phyloP scores from a whole-genome alignment of 2,329 filamentous ascomycete species.

The Fusarium duplospermum region DNA sequence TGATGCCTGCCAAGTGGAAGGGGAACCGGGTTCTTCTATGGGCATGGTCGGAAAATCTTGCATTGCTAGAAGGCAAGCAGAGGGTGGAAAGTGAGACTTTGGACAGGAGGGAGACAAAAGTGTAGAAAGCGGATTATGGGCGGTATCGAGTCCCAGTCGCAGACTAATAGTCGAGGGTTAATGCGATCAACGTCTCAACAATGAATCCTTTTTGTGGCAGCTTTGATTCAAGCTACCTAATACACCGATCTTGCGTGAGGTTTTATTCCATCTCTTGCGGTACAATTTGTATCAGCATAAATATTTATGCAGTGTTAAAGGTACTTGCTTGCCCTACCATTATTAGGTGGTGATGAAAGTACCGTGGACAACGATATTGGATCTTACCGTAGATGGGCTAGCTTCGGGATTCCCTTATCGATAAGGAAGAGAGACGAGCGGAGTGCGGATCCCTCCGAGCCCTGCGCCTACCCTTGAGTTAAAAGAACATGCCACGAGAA shows the following conservation, averaged over 20 bases:
- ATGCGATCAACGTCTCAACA: neutral
- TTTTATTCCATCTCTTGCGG: neutral
- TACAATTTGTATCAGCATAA: neutral
- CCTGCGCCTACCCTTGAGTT: neutral
- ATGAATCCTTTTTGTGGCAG: neutral
- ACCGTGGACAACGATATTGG: neutral
- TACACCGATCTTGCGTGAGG: neutral
- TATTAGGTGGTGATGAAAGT: neutral
- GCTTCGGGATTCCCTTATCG: neutral
- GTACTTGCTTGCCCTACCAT: neutral
- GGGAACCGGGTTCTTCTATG: neutral
- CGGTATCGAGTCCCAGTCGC: neutral
- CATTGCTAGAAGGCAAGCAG: neutral
- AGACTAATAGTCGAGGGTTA: neutral
- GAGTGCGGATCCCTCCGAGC: neutral
- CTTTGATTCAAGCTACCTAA: neutral
- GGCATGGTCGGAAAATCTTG: neutral
- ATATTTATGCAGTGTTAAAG: neutral
- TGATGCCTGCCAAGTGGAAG: neutral
- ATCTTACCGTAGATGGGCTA: no score
- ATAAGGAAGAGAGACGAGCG: neutral
- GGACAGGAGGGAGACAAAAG: neutral
- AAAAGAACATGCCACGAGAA: neutral
- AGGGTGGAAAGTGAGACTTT: neutral
- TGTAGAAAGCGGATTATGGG: neutral